phyloP scores from a whole-genome alignment of 208 protist genomes.

The Acanthamoeba pearcei region DNA sequence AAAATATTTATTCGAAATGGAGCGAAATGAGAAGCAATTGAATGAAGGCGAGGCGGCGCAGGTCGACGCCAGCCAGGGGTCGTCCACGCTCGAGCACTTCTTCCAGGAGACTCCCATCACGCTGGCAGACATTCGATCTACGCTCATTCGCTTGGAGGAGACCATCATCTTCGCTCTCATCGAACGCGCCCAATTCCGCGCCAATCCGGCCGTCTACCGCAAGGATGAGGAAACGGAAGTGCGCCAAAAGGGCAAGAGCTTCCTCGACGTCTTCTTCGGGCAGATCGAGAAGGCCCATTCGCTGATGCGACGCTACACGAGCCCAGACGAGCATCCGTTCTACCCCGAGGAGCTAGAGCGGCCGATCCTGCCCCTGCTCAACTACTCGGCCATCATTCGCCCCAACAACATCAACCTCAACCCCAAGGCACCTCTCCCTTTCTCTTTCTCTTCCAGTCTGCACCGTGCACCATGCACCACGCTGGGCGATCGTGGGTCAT shows the following conservation, averaged over 20 bases:
- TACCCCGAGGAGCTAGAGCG: slow-evolving; percentile 76
- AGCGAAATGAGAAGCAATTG: background rate
- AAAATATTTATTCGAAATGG: background rate
- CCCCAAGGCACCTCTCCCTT: slow-evolving; percentile 16
- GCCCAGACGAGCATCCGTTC: slow-evolving; percentile 86
- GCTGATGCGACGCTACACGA: slow-evolving; percentile 84
- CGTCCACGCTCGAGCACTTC: slow-evolving; percentile 65
- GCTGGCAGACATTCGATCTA: slow-evolving; percentile 69
- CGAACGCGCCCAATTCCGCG: slow-evolving; percentile 86
- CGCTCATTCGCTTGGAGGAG: slow-evolving; percentile 85
- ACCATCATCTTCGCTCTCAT: slow-evolving; percentile 88
- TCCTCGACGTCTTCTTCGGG: slow-evolving; percentile 83
- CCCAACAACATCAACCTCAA: slow-evolving; percentile 87
- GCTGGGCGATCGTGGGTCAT: background rate
- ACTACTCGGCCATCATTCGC: slow-evolving; percentile 73
- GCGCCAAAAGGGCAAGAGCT: slow-evolving; percentile 65
- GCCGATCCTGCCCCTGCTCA: slow-evolving; percentile 79
- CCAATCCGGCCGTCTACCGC: slow-evolving; percentile 78
- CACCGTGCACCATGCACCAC: background rate
- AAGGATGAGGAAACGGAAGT: background rate
- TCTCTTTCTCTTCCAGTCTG: background rate
- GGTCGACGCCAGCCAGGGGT: background rate
- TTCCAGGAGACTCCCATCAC: slow-evolving; percentile 80
- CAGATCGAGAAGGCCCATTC: slow-evolving; percentile 81
- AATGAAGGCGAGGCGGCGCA: background rate